These are phyloP conservation scores for Colletotrichum karsti DNA, from an alignment of 2,329 filamentous ascomycete genomes.

Conservation along the genomic window DNA sequence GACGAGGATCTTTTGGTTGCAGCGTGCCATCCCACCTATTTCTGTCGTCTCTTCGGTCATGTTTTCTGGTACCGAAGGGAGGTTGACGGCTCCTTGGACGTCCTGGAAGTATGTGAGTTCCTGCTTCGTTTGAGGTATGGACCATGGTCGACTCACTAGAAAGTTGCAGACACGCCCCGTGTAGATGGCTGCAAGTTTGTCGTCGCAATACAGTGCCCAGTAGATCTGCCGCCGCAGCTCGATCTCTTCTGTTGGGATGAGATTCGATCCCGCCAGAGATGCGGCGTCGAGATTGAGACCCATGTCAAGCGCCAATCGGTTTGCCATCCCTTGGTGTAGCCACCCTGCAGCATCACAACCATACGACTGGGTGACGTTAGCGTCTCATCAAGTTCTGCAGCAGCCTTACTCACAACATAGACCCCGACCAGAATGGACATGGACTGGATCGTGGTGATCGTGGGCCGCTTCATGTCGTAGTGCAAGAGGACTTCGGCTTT, in stretches of 20 bases:
- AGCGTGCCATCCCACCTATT: not conserved
- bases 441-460: conserved; percentile 46
- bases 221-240: conserved; percentile 44
- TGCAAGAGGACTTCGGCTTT: conserved; percentile 34
- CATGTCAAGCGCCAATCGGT: conserved; percentile 44
- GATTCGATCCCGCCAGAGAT: conserved; percentile 33
- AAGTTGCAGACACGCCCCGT: conserved; percentile 45
- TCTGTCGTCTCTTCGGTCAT: not conserved
- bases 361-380: conserved; percentile 34
- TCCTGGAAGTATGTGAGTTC: conserved; percentile 29
- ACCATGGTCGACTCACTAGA: conserved; percentile 35
- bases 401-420: conserved; percentile 33
- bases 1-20: conserved; percentile 18
- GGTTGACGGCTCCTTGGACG: conserved; percentile 39
- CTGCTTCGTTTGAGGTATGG: not conserved
- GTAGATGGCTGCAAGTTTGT: conserved; percentile 43
- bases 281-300: conserved; percentile 44
- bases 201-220: conserved; percentile 44
- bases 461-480: conserved; percentile 37
- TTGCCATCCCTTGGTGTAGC: conserved; percentile 47
- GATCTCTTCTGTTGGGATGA: conserved; percentile 37
- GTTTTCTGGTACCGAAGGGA: conserved; percentile 29
- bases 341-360: conserved; percentile 44
- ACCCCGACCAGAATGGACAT: conserved; percentile 39
- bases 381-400: fast-evolving